Percentiles rank a stretch among this genome's conserved stretches.
phyloP scores from a whole-genome alignment of 148 eudicot species.

The Amaranthus palmeri region DNA sequence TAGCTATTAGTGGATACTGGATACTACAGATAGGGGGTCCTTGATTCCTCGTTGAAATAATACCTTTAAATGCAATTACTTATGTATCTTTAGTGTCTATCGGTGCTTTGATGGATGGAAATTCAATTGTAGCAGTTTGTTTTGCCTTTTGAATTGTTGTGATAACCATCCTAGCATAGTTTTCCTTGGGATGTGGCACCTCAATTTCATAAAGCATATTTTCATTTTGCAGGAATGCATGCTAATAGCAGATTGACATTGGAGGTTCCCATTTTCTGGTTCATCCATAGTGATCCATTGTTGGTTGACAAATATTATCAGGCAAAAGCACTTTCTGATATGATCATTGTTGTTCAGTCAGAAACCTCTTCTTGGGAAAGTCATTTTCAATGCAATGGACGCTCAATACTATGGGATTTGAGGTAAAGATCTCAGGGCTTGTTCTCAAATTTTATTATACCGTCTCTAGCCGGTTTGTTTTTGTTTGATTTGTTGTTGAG shows the following conservation, averaged over 20 bases:
- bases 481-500: neutral
- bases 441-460: neutral
- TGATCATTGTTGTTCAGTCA: constrained; percentile 91
- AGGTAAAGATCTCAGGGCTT: constrained; percentile 37
- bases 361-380: constrained; percentile 90
- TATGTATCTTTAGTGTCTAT: neutral
- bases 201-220: constrained; percentile 11
- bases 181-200: constrained; percentile 4
- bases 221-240: constrained; percentile 60
- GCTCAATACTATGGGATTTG: constrained; percentile 70
- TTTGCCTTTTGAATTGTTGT: neutral
- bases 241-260: constrained; percentile 73
- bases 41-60: neutral
- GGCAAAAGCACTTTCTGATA: constrained; percentile 92
- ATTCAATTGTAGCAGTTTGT: neutral
- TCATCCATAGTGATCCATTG: constrained; percentile 67
- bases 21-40: neutral
- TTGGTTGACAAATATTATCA: constrained; percentile 92
- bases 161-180: constrained; percentile 4
- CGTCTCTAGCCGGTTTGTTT: neutral
- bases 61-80: neutral
- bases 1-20: neutral
- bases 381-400: constrained; percentile 93
- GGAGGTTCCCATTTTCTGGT: constrained; percentile 98
- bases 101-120: neutral